Evolutionary conservation across 208 protist species (phyloP), one percentile per base, ranked within the genome.

Genomic region (Trypanosoma avium): DNA sequence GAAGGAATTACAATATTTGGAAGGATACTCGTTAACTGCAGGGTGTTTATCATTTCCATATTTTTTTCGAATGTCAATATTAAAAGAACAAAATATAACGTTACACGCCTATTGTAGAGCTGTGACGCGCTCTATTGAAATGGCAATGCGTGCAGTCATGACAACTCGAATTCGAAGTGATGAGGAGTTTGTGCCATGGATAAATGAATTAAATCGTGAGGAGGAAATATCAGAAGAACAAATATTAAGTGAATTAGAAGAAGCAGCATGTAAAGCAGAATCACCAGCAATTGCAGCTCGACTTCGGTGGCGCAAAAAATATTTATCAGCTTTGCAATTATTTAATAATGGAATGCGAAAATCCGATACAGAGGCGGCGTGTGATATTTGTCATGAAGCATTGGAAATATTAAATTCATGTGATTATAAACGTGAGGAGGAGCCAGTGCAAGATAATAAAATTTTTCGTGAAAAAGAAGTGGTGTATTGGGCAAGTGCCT

Each of bases 51-150:
- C 77, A 33, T 94, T 94, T 58, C 77, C 82, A 8, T 91, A 90
- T 69, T 90, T 94, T 45, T 72, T 94, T 33, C 61, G 66, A 30
- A 75, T 94, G 68, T 65, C 78, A 45, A 17, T 68, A 40, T 78
- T 94, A 17, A 81, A 87, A 74, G 68, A 64, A 63, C 73, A 86
- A 61, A 86, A 91, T 57, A 38, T 55, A 13, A 68, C 70, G 3
- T 60, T 94, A 13, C 57, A 88, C 67, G 68, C 76, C 10, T 94
- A 94, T 78, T 94, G 84, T 75, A 82, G 81, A 27, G 88, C 73
- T 35, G 73, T 94, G 15, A 73, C 84, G 45, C 74, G 77, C 35
- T 75, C 56, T 22, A 63, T 94, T 9, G 82, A 90, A 50, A 57
- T 70, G 48, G 61, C 90, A 0, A 57, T 86, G 68, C 73, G 76